A percentile compares a stretch with the other conserved stretches of the same genome.
These are phyloP conservation scores for Mediolabrus comicus DNA, from an alignment of 108 stramenopile species.

Conservation along the genomic window DNA sequence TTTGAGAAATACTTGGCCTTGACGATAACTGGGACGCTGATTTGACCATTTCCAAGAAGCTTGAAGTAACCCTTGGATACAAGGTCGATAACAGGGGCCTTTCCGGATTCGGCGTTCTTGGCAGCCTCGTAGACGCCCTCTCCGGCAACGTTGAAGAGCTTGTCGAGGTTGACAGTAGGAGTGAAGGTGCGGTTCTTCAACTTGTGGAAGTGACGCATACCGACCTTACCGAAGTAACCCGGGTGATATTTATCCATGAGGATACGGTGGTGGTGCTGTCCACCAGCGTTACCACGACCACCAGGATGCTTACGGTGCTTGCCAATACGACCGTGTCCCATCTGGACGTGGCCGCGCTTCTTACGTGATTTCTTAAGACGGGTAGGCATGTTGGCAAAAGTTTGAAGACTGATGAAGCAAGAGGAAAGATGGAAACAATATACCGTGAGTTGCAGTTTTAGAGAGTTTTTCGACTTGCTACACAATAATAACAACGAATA, in stretches of 20 bases:
- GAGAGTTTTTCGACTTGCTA: neutral
- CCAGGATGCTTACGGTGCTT: slow-evolving; percentile 99
- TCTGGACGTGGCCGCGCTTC: slow-evolving; percentile 98
- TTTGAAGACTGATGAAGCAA: neutral
- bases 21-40: slow-evolving; percentile 96
- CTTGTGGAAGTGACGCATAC: slow-evolving; percentile 98
- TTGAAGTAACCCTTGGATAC: slow-evolving; percentile 97
- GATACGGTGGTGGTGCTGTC: slow-evolving; percentile 99
- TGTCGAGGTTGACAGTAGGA: slow-evolving; percentile 97
- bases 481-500: too few species aligned
- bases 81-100: slow-evolving; percentile 99
- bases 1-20: slow-evolving; percentile 99
- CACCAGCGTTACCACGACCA: slow-evolving; percentile 99
- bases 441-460: neutral
- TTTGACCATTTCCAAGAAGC: slow-evolving; percentile 98
- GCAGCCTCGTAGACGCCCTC: slow-evolving; percentile 96
- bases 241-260: slow-evolving; percentile 99
- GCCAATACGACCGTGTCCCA: slow-evolving; percentile 99
- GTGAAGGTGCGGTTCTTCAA: slow-evolving; percentile 92
- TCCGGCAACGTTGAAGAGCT: slow-evolving; percentile 95
- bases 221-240: slow-evolving; percentile 99
- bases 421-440: neutral
- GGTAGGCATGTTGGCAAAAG: slow-evolving; percentile 84
- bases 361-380: slow-evolving; percentile 94
- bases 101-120: slow-evolving; percentile 85